Base-by-base conservation (phyloP, 1,284 basidiomycete genomes). In the Farysia itapuensis region DNA sequence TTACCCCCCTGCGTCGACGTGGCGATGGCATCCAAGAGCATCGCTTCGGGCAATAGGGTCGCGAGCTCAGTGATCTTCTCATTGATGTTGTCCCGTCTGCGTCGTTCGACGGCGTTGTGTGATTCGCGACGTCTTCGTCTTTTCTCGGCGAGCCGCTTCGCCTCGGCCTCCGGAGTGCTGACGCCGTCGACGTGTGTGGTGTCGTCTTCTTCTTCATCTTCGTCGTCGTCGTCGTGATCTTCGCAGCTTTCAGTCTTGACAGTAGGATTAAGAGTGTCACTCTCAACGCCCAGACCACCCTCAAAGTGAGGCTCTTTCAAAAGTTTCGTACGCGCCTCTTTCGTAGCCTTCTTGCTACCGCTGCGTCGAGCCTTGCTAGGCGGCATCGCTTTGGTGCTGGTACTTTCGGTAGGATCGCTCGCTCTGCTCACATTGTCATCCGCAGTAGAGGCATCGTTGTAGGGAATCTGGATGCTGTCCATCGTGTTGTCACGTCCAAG, bases 31-130 rank as follows among this genome's bases (percentile, higher is more conserved):
- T 69, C 74, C 22, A 73, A 58, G 18, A 79, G 59, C 47, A 79
- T 71, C 12, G 65, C 48, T 36, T 90, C 89, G 2, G 90, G 90
- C 50, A 94, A 87, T 41, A 94, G 81, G 19, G 86, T 87, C 14
- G 90, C 88, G 2, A 94, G 82, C 77, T 94, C 90, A 34, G 84
- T 84, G 66, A 94, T 94, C 78, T 89, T 88, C 79, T 93, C 90
- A 78, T 94, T 94, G 77, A 94, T 94, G 75, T 91, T 92, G 74
- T 93, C 90, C 35, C 90, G 78, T 41, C 90, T 77, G 21, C 90
- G 79, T 15, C 90, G 81, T 79, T 94, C 90, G 57, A 94, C 90
- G 4, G 89, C 90, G 71, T 93, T 93, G 76, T 93, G 90, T 5
- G 85, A 87, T 78, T 92, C 90, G 49, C 90, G 80, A 35, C 89